Percentiles rank a stretch among this genome's conserved stretches.
phyloP scores from a whole-genome alignment of 257 asterid genomes.

The Mitragyna speciosa region DNA sequence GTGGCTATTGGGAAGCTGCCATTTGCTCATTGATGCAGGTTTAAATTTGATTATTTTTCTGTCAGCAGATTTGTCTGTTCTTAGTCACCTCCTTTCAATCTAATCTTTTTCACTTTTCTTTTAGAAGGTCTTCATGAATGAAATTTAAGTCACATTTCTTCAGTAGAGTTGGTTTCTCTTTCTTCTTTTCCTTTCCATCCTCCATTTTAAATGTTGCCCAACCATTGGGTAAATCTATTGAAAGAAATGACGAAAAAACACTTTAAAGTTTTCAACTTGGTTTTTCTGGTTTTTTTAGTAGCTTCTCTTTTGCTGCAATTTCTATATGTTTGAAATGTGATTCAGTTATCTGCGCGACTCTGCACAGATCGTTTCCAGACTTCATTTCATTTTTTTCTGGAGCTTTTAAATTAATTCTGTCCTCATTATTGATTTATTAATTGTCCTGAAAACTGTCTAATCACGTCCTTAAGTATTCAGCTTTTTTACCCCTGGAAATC shows the following conservation, averaged over 20 bases:
- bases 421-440: background rate
- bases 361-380: background rate
- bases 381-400: background rate
- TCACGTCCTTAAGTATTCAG: background rate
- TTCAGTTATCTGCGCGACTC: background rate
- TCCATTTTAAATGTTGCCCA: background rate
- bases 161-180: background rate
- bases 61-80: background rate
- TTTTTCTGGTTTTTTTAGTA: too few species aligned
- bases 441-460: background rate
- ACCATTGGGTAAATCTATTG: background rate
- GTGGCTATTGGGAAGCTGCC: background rate
- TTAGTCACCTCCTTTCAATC: background rate
- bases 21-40: background rate
- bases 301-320: background rate
- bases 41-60: background rate
- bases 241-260: background rate
- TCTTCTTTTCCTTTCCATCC: background rate
- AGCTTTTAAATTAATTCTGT: too few species aligned
- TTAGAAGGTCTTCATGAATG: background rate
- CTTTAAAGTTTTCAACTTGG: background rate
- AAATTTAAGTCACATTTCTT: too few species aligned
- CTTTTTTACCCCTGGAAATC: constrained; percentile 2
- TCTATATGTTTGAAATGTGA: background rate
- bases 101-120: background rate